phyloP scores from a whole-genome alignment of 305 asterid genomes.

The Rubia occidens region DNA sequence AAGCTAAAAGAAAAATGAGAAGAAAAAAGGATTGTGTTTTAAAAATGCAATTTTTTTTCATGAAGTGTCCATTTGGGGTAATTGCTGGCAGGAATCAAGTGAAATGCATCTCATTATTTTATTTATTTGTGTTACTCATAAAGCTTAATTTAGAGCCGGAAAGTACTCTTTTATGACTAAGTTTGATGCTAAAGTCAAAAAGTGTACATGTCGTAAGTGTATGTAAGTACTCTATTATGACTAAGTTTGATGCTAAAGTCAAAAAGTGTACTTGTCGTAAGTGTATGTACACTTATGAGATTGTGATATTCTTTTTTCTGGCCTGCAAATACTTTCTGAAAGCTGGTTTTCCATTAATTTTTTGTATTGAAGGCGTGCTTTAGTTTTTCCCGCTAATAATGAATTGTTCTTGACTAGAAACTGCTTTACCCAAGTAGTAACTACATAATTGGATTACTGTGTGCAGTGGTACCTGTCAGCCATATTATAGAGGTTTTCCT shows the following conservation, averaged over 20 bases:
- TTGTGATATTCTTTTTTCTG: conserved; percentile 11
- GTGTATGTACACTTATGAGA: conserved; percentile 11
- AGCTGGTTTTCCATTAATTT: conserved; percentile 84
- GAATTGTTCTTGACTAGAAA: conserved; percentile 2
- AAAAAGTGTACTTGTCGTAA: no score
- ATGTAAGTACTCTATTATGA: background rate
- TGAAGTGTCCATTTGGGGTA: no score
- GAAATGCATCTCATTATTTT: no score
- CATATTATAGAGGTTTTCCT: conserved; percentile 71
- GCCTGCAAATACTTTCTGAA: conserved; percentile 60
- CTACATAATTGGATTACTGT: conserved; percentile 8
- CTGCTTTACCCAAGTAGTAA: background rate
- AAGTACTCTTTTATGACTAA: no score
- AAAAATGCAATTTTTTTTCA: no score
- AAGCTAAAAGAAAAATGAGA: no score
- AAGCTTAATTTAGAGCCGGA: no score
- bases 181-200: no score
- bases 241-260: no score
- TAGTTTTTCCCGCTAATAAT: conserved; percentile 9
- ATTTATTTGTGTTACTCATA: no score
- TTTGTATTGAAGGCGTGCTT: conserved; percentile 63
- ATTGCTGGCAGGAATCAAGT: no score
- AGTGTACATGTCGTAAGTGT: background rate
- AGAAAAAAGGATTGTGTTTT: no score
- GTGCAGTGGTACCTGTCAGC: conserved; percentile 84